phyloP scores from a whole-genome alignment of 2,329 filamentous ascomycete genomes.

The Aschersonia sp. region DNA sequence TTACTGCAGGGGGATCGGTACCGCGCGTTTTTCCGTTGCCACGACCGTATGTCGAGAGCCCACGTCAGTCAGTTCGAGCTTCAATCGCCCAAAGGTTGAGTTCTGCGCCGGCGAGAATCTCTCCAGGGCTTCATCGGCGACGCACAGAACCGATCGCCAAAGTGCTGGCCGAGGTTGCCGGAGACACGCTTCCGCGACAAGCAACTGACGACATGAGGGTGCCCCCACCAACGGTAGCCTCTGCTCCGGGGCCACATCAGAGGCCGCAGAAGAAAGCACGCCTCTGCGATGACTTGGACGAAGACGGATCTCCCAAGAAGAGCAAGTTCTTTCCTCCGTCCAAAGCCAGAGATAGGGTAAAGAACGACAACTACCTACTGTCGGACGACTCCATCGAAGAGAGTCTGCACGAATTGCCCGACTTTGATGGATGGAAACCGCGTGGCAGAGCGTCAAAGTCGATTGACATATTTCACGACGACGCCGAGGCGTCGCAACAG shows the following conservation, averaged over 20 bases:
- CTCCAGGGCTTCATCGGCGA: constrained; percentile 29
- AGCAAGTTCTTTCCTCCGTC: constrained; percentile 39
- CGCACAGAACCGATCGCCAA: constrained; percentile 36
- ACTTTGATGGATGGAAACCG: constrained; percentile 33
- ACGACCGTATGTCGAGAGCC: constrained; percentile 36
- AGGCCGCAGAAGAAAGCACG: constrained; percentile 43
- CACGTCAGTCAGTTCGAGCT: constrained; percentile 7
- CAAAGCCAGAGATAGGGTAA: constrained; percentile 13
- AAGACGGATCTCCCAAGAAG: constrained; percentile 22
- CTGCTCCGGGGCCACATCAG: constrained; percentile 9
- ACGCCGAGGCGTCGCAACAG: constrained; percentile 12
- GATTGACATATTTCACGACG: constrained; percentile 31
- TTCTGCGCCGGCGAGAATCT: constrained; percentile 12
- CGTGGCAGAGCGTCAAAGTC: constrained; percentile 18
- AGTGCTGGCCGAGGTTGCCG: constrained; percentile 19
- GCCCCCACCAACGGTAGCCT: constrained; percentile 2
- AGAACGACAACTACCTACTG: constrained; percentile 28
- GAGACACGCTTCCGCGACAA: constrained; percentile 8
- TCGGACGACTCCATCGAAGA: constrained; percentile 45
- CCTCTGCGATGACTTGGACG: constrained; percentile 29
- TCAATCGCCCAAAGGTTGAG: constrained; percentile 5
- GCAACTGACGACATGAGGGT: constrained; percentile 3
- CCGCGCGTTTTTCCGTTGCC: constrained; percentile 45
- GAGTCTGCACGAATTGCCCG: constrained; percentile 33
- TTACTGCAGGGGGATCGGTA: constrained; percentile 33